phyloP scores from a whole-genome alignment of 306 rosid species.

The Trifolium dubium region DNA sequence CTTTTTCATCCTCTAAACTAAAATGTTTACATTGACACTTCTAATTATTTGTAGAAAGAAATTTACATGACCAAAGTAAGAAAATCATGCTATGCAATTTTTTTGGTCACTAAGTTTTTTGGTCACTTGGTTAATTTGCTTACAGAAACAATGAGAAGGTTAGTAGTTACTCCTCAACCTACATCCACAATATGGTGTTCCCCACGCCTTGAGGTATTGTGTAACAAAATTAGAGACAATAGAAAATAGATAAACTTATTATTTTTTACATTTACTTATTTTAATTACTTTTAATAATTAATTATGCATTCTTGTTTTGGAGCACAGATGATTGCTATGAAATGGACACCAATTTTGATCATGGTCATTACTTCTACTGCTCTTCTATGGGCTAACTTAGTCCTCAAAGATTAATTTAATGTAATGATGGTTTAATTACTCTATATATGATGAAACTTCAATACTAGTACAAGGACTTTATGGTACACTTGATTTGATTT shows the following conservation, averaged over 20 bases:
- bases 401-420: conserved; percentile 30
- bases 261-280: neutral
- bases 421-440: too few relatives aligned
- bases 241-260: neutral
- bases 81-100: neutral
- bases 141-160: conserved; percentile 49
- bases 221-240: neutral
- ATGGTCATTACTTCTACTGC: conserved; percentile 40
- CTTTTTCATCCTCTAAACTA: neutral
- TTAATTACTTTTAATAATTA: neutral
- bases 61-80: conserved; percentile 16
- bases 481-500: conserved; percentile 25
- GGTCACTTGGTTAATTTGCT: too few relatives aligned
- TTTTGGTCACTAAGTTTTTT: neutral
- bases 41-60: neutral
- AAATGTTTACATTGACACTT: conserved; percentile 9
- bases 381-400: conserved; percentile 54
- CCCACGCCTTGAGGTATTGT: conserved; percentile 61
- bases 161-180: conserved; percentile 27
- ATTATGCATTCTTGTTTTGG: conserved; percentile 11
- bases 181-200: conserved; percentile 60
- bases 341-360: conserved; percentile 64
- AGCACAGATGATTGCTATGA: conserved; percentile 56
- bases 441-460: conserved; percentile 5
- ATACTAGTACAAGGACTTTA: conserved; percentile 1